Evolutionary conservation across 139 green algal genomes (phyloP), one percentile per base, ranked within the genome.

Genomic region (Chlorella vulgaris): DNA sequence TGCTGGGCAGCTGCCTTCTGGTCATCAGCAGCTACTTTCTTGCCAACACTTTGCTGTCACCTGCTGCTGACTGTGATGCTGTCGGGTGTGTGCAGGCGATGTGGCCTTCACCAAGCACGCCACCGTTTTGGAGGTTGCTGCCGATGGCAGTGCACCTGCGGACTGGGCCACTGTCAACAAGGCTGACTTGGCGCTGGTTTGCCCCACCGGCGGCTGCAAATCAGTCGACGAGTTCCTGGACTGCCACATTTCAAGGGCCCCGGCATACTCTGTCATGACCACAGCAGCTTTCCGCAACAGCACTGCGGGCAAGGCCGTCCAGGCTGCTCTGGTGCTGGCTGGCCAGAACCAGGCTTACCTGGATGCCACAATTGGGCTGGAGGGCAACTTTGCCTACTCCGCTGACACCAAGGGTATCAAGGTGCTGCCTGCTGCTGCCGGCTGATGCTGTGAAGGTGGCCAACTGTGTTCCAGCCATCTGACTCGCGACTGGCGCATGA

Each of bases 91-190:
- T 15, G 42, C 43, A 76, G 69, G 69, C 29, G 88, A 92, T 51
- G 88, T 92, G 7, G 88, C 88, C 18, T 92, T 92, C 81, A 83
- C 87, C 47, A 88, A 87, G 78, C 69, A 87, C 15, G 36, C 75
- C n/a, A 85, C 69, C 24, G 31, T 60, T 2, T 47, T 40, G 6
- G 76, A 83, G 42, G 85, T 84, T 15, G 55, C 82, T 10, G 18
- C 21, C 7, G 82, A 86, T 39, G 82, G 82, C 28, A 62, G 22
- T 22, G 31, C 53, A 18, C 67, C 77, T 22, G 38, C 50, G 29
- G 0, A 26, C 81, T 86, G 82, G 82, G 33, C 76, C 38, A 86
- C 47, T 50, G 78, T 70, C 29, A 50, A 35, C 33, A 74, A 82
- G 76, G 76, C 65, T 29, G 75, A 84, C 28, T 24, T 86, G 24